phyloP scores from a whole-genome alignment of 169 alveolate genomes.

The Eimeria falciformis region DNA sequence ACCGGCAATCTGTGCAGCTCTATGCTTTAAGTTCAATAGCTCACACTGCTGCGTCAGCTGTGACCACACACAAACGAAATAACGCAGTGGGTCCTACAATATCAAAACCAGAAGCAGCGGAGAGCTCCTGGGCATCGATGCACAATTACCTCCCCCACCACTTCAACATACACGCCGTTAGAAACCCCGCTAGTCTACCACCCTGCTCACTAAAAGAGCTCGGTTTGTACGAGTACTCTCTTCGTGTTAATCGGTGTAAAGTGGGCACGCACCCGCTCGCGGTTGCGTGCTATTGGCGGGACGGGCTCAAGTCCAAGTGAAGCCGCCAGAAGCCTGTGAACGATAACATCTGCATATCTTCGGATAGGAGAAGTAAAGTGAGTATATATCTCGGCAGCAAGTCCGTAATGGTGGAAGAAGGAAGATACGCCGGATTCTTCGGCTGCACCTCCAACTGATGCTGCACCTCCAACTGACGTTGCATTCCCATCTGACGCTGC shows the following conservation, averaged over 20 bases:
- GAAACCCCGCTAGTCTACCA: neutral
- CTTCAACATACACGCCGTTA: too few relatives aligned
- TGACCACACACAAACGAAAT: too few relatives aligned
- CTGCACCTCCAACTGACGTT: slow-evolving; percentile 17
- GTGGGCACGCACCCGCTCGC: slow-evolving; percentile 7
- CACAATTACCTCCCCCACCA: neutral
- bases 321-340: slow-evolving; percentile 82
- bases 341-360: slow-evolving; percentile 92
- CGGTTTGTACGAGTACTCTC: neutral
- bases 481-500: neutral
- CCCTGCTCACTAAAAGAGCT: neutral
- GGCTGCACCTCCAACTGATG: neutral
- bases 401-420: slow-evolving; percentile 93
- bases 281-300: slow-evolving; percentile 41
- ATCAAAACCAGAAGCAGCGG: too few relatives aligned
- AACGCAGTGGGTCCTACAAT: too few relatives aligned
- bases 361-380: slow-evolving; percentile 99
- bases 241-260: neutral
- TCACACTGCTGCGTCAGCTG: slow-evolving; percentile 94
- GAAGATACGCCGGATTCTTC: neutral
- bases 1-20: slow-evolving; percentile 95
- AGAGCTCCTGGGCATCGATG: neutral
- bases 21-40: slow-evolving; percentile 92
- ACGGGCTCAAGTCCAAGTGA: slow-evolving; percentile 67
- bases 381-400: slow-evolving; percentile 98